Evolutionary conservation across 2,329 filamentous ascomycete species (phyloP).

Genomic region (Fusarium decemcellulare): DNA sequence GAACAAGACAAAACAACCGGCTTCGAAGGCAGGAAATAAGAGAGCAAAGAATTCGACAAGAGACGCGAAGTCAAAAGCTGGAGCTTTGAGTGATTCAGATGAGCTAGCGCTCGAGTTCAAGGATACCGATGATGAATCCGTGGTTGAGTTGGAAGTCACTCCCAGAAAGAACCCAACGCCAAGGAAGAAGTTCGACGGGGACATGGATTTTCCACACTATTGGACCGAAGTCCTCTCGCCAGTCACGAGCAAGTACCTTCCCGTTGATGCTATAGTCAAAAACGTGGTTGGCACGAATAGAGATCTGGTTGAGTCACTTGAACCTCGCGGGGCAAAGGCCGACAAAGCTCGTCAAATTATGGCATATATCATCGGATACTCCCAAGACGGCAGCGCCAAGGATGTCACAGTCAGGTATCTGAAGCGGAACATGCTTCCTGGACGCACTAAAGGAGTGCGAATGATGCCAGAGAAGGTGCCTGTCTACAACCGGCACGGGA

Average conservation of each 20-base stretch:
- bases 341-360: conserved; percentile 92
- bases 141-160: conserved; percentile 67
- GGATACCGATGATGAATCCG: conserved; percentile 71
- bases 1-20: conserved; percentile 10
- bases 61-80: conserved; percentile 20
- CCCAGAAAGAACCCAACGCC: conserved; percentile 55
- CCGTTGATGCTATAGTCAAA: conserved; percentile 83
- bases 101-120: conserved; percentile 56
- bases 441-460: conserved; percentile 89
- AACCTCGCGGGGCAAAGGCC: conserved; percentile 86
- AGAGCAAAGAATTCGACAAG: conserved; percentile 34
- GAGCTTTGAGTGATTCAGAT: conserved; percentile 58
- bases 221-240: conserved; percentile 94
- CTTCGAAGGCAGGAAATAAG: conserved; percentile 25
- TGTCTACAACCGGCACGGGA: conserved; percentile 82
- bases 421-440: conserved; percentile 84
- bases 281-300: conserved; percentile 78
- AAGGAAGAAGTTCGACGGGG: conserved; percentile 75
- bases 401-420: conserved; percentile 95
- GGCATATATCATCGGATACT: conserved; percentile 88
- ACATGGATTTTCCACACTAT: conserved; percentile 88
- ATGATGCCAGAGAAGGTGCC: conserved; percentile 85
- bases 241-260: conserved; percentile 81
- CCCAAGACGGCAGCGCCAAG: conserved; percentile 88
- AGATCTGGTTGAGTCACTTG: conserved; percentile 81